Base-by-base conservation (phyloP, 2,329 filamentous ascomycete genomes). In the Uncinocarpus reesii region DNA sequence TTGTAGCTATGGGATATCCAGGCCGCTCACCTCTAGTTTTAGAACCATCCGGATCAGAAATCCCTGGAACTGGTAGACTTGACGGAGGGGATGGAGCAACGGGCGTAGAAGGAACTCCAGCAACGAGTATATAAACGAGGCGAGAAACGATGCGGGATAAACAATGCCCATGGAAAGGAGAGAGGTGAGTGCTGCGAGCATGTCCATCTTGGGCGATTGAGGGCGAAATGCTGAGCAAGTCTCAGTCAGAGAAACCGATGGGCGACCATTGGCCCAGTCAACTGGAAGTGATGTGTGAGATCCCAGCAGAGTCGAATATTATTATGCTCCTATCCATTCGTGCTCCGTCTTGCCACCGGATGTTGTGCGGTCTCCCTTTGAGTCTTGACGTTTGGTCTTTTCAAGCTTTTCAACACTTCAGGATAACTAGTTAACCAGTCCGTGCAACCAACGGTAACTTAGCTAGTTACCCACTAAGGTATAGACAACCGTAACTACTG, bases 21-120 rank as follows among this genome's bases (percentile, higher is more conserved):
- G 18, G 32, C 7, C 24, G 36, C 32, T 36, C 15, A 45, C 42
- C 32, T 45, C 42, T 21, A 45, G 24, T 16, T 29, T 37, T 10
- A 36, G 5, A 31, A 45, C n/a, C 3, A 36, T 4, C 8, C 42
- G 42, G 5, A 24, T 11, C 8, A 36, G n/a, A 11, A 45, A 21
- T 8, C 18, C 8, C 8, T n/a, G 24, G 23, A 29, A 21, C 5
- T 29, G 20, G 23, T 26, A 45, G 4, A 45, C 6, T 29, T 28
- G 42, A 15, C n/a, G 16, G 7, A 31, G 16, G 32, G n/a, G 2
- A 10, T n/a, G 42, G 42, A 45, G 21, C 24, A 45, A 8, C 7
- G 32, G 42, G 21, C 31, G 10, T 2, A 15, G 7, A 13, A 45
- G 8, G 8, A 36, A 21, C 15, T 37, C 7, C 7, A 45, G 32